A percentile compares a stretch with the other conserved stretches of the same genome.
phyloP scores from a whole-genome alignment of 768 basidiomycete genomes.

The Fibroporia radiculosa region DNA sequence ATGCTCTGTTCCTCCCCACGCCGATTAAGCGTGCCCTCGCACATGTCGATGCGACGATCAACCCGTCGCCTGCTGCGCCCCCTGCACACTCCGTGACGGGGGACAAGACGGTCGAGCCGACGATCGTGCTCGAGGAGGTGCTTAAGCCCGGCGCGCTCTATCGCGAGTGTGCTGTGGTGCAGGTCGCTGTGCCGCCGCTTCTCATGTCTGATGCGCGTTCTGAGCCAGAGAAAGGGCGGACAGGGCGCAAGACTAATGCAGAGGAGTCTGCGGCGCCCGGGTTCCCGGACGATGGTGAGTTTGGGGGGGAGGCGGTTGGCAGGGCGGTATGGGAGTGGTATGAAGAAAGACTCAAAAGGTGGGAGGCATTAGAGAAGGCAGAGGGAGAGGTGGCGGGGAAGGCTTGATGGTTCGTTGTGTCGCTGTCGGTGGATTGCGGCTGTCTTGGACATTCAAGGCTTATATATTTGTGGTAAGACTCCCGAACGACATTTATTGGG shows the following conservation, averaged over 20 bases:
- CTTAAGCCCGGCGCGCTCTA: conserved; percentile 75
- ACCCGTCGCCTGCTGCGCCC: conserved; percentile 8
- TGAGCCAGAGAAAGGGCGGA: conserved; percentile 17
- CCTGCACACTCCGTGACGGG: conserved; percentile 13
- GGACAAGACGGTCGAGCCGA: conserved; percentile 1
- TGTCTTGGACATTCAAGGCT: no score
- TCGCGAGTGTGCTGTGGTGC: conserved; percentile 63
- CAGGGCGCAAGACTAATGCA: conserved; percentile 15
- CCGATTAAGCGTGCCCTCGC: conserved; percentile 49
- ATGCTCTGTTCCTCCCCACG: conserved; percentile 75
- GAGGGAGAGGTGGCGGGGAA: not conserved
- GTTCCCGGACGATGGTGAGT: conserved; percentile 56
- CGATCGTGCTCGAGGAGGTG: conserved; percentile 29
- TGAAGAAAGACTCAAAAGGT: conserved; percentile 56
- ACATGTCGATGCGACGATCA: conserved; percentile 23
- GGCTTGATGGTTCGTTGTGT: no score
- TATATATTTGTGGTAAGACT: no score
- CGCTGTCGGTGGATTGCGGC: no score
- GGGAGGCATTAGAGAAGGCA: conserved; percentile 36
- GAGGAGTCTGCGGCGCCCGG: conserved; percentile 22
- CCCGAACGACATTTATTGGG: no score
- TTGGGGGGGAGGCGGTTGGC: conserved; percentile 63
- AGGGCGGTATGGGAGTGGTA: conserved; percentile 72
- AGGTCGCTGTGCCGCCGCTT: conserved; percentile 13
- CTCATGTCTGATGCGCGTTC: conserved; percentile 9